These are phyloP conservation scores for Pleurotus salmoneostramineus DNA, from an alignment of 768 basidiomycete genomes.

Conservation along the genomic window DNA sequence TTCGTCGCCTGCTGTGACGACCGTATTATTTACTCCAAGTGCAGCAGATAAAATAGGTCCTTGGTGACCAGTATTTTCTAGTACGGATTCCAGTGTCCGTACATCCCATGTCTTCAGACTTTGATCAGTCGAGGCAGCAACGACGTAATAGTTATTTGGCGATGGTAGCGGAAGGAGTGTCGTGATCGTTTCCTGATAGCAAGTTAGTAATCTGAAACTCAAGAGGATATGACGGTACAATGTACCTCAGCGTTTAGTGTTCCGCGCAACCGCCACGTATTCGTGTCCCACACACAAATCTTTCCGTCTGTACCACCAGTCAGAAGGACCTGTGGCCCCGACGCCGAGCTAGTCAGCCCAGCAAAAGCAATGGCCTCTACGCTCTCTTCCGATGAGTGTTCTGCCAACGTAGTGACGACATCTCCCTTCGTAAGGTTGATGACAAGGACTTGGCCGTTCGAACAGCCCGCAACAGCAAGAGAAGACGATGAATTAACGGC, in stretches of 20 bases:
- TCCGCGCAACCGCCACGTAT: conserved; percentile 77
- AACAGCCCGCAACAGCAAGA: conserved; percentile 87
- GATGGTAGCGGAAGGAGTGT: conserved; percentile 69
- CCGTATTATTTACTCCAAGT: conserved; percentile 65
- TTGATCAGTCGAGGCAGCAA: conserved; percentile 85
- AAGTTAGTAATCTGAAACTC: neutral
- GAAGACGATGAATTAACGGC: conserved; percentile 84
- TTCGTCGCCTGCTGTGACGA: conserved; percentile 91
- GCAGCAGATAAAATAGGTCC: conserved; percentile 74
- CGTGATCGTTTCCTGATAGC: conserved; percentile 78
- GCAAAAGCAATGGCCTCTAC: conserved; percentile 85
- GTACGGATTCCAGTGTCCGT: conserved; percentile 73
- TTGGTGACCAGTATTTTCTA: conserved; percentile 79
- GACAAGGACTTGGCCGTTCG: conserved; percentile 80
- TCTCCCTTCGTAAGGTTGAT: conserved; percentile 86
- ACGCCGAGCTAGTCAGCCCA: conserved; percentile 57
- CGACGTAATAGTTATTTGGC: conserved; percentile 72
- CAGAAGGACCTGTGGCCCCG: conserved; percentile 62
- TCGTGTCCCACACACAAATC: conserved; percentile 91
- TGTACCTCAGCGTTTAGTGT: conserved; percentile 80
- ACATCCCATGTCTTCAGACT: conserved; percentile 92
- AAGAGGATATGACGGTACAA: neutral
- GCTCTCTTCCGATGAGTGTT: conserved; percentile 84
- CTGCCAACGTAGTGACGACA: conserved; percentile 71
- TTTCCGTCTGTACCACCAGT: conserved; percentile 94